These are phyloP conservation scores for Stephania japonica DNA, from an alignment of 164 flowering plant species.

Conservation along the genomic window DNA sequence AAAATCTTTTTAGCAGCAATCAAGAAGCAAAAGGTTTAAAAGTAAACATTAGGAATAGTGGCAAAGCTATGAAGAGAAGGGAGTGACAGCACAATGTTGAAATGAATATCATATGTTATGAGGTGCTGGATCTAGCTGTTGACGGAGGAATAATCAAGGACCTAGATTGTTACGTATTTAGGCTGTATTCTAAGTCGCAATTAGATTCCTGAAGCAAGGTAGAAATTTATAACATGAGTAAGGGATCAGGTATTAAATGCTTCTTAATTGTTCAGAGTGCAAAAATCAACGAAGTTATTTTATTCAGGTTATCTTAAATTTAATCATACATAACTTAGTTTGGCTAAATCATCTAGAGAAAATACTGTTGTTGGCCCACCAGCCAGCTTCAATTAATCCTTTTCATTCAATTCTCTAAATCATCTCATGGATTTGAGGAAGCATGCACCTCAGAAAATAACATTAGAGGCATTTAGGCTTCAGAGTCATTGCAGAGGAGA, in stretches of 20 bases:
- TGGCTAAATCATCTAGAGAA: background rate
- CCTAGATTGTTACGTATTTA: background rate
- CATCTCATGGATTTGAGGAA: background rate
- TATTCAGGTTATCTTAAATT: background rate
- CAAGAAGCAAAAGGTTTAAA: background rate
- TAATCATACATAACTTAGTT: background rate
- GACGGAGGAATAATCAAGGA: background rate
- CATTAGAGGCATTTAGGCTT: background rate
- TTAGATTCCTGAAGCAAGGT: slow-evolving; percentile 11
- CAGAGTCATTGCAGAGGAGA: background rate
- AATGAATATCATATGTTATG: background rate
- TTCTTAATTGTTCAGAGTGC: background rate
- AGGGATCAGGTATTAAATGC: background rate
- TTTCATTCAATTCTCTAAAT: background rate
- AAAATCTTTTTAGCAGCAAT: no score
- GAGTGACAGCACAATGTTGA: background rate
- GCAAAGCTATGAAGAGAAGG: background rate
- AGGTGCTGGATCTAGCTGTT: background rate
- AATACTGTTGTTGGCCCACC: background rate
- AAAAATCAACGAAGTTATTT: background rate
- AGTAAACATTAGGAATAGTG: background rate
- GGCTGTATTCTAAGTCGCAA: slow-evolving; percentile 1
- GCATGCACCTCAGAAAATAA: background rate
- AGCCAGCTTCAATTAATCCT: background rate
- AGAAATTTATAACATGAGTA: background rate